Conservation (phyloP, 2,329 filamentous ascomycete species). For the Tolypocladium sp. region DNA sequence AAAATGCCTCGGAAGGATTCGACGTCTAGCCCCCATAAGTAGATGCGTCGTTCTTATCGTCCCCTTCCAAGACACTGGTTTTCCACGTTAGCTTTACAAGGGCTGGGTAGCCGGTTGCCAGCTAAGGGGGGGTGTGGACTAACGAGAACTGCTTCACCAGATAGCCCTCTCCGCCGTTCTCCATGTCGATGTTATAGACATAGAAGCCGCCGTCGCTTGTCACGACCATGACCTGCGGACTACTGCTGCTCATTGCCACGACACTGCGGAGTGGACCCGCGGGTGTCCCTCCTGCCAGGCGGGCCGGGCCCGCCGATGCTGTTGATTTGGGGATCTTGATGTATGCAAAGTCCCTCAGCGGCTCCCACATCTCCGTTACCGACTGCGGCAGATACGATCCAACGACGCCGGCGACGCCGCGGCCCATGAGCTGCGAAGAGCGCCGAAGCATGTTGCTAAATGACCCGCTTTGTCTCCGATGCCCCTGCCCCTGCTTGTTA, state of each 20-base stretch:
- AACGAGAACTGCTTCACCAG: conserved; percentile 90
- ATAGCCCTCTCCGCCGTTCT: conserved; percentile 86
- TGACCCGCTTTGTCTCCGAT: conserved; percentile 57
- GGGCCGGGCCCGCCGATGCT: conserved; percentile 7
- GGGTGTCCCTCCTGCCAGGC: conserved; percentile 19
- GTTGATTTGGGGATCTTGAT: conserved; percentile 73
- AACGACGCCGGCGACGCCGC: conserved; percentile 77
- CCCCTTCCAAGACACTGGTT: conserved; percentile 41
- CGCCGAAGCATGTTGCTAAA: conserved; percentile 87
- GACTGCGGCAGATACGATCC: conserved; percentile 88
- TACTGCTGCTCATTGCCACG: conserved; percentile 94
- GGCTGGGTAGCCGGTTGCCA: neutral
- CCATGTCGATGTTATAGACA: conserved; percentile 90
- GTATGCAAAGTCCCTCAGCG: conserved; percentile 88
- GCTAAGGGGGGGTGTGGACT: conserved; percentile 30
- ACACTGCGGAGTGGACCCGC: conserved; percentile 65
- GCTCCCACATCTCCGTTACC: conserved; percentile 97
- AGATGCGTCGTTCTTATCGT: conserved; percentile 45
- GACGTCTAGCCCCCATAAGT: conserved; percentile 24
- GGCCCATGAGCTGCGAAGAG: conserved; percentile 88
- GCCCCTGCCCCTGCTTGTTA: conserved; percentile 15
- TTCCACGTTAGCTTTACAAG: conserved; percentile 1
- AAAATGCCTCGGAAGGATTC: neutral
- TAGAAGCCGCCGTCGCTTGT: conserved; percentile 94
- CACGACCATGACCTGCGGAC: conserved; percentile 94